A percentile compares a stretch with the other conserved stretches of the same genome.
Evolutionary conservation across 2,329 filamentous ascomycete genomes (phyloP).

Genomic region (Penicillium rolfsii): DNA sequence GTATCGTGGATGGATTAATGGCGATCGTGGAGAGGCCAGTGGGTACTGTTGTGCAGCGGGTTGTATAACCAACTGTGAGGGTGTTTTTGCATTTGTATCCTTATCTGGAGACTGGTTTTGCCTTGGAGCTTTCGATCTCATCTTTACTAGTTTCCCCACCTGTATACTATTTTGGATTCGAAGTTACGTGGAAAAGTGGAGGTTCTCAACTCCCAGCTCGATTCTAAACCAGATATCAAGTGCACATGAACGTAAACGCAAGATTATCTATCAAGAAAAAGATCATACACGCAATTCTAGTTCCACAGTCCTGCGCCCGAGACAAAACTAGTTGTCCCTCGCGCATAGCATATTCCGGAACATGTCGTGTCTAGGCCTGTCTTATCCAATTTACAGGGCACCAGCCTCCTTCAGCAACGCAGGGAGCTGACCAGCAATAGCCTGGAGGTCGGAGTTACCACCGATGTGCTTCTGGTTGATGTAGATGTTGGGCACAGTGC

Average conservation of each 20-base stretch:
- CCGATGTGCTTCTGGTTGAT: conserved; percentile 91
- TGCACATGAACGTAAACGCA: not conserved
- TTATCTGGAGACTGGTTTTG: not conserved
- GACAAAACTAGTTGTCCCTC: not conserved
- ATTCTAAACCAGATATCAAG: not conserved
- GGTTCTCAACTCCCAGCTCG: conserved; percentile 1
- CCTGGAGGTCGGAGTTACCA: conserved; percentile 87
- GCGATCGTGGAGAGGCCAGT: conserved; percentile 85
- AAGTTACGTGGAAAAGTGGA: not conserved
- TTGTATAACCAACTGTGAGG: conserved; percentile 44
- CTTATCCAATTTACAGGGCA: conserved; percentile 54
- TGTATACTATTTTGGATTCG: conserved; percentile 9
- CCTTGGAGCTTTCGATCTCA: not conserved
- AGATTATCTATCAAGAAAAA: not conserved
- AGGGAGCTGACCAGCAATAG: conserved; percentile 66
- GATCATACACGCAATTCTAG: not conserved
- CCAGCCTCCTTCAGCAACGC: conserved; percentile 65
- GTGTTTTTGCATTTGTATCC: not conserved
- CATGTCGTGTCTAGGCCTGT: not conserved
- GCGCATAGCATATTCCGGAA: not conserved
- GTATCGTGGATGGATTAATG: conserved; percentile 84
- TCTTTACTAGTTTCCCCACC: conserved; percentile 1
- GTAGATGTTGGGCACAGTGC: conserved; percentile 94
- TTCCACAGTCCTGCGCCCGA: not conserved
- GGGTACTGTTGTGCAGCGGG: conserved; percentile 81